Evolutionary conservation across 2,329 filamentous ascomycete species (phyloP), one percentile per base, ranked within the genome.

Genomic region (Epichloe typhina): DNA sequence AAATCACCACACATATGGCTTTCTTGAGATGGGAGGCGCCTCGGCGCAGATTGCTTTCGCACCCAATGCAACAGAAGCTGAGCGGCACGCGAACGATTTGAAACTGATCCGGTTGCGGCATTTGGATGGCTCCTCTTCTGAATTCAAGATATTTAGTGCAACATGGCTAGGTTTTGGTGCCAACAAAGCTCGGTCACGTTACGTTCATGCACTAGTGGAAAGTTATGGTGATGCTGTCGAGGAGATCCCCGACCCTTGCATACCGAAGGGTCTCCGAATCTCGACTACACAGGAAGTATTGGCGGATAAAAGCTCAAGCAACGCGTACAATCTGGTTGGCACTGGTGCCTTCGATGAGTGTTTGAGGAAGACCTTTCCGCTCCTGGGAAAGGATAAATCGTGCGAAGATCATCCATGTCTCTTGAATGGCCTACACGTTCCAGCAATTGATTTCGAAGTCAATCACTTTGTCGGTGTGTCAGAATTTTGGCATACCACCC

Each of bases 81-180:
- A 83, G 61, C 93, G 89, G 62, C 94, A 98, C 64, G 84, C 88
- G 0, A 79, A 96, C 55, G 89, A 97, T 63, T 71, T 98, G 50
- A 95, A 89, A 56, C 67, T 97, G 13, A 69, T 98, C 52, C 83
- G 93, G 46, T 72, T 98, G 69, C 81, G 94, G 55, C 93, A 83
- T 3, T 68, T 97, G 19, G 83, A 93, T 63, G 93, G 93, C 9
- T 74, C 79, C 1, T 69, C 83, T 0, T 69, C 82, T 46, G 93
- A 98, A 62, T 87, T 96, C 69, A 83, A 80, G 57, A 86, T 98
- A 3, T 98, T 98, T 64, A 90, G 94, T 0, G 90, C 91, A 1
- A 95, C 93, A 0, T 98, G 93, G 93, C 75, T 98, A 5, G 91
- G 91, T 0, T 98, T 95, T 62, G 93, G 93, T n/a, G 91, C 94